Evolutionary conservation across 1,284 basidiomycete genomes (phyloP).

Genomic region (Leccinum griseonigrum): DNA sequence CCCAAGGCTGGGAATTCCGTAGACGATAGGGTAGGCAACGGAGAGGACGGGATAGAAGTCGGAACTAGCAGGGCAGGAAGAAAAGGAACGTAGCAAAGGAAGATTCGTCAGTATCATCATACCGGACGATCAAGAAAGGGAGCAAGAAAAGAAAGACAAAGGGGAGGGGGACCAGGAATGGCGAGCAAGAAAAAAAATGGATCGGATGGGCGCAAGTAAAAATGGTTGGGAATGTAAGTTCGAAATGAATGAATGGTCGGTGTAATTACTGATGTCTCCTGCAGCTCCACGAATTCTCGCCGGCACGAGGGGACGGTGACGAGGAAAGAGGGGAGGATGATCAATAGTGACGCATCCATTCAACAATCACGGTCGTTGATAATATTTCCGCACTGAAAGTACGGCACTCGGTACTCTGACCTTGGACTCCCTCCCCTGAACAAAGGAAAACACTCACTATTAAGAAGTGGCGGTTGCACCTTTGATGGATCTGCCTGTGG

Average conservation of each 20-base stretch:
- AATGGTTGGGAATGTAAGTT: conserved; percentile 8
- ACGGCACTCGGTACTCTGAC: conserved; percentile 77
- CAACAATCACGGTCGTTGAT: conserved; percentile 58
- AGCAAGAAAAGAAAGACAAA: conserved; percentile 39
- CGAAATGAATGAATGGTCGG: conserved; percentile 12
- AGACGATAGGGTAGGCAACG: conserved; percentile 57
- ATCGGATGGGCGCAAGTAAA: conserved; percentile 2
- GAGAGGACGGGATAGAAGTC: conserved; percentile 46
- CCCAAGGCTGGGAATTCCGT: conserved; percentile 70
- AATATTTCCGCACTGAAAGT: conserved; percentile 80
- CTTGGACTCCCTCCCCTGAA: conserved; percentile 69
- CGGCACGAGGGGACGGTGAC: conserved; percentile 20
- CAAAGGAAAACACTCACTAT: conserved; percentile 65
- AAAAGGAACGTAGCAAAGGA: conserved; percentile 38
- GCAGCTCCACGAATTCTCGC: conserved; percentile 29
- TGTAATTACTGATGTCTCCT: conserved; percentile 24
- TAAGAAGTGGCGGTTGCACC: conserved; percentile 37
- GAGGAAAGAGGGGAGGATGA: conserved; percentile 20
- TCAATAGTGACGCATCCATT: conserved; percentile 28
- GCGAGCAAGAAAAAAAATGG: conserved; percentile 7
- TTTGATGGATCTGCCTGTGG: conserved; percentile 29
- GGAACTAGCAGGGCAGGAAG: conserved; percentile 35
- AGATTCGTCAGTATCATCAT: conserved; percentile 46
- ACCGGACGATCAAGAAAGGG: conserved; percentile 41
- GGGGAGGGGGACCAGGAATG: conserved; percentile 16